phyloP scores from a whole-genome alignment of 2,329 filamentous ascomycete genomes.

The Rhytidhysteron rufulum region DNA sequence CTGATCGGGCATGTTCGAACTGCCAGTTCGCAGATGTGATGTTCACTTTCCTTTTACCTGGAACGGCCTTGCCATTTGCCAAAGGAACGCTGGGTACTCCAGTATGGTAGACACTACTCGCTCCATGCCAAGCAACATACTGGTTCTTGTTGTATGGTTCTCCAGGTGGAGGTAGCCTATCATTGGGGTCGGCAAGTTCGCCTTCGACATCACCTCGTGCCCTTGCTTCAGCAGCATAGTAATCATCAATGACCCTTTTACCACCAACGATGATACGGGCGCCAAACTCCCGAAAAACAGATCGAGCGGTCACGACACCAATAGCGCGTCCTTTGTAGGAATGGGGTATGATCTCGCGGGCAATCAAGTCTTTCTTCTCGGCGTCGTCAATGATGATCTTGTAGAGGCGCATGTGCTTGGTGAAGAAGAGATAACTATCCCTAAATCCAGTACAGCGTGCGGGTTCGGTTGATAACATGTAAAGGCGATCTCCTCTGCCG shows the following conservation, averaged over 20 bases:
- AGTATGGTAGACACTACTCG: conserved; percentile 91
- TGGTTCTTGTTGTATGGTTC: conserved; percentile 98
- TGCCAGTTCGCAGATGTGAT: conserved; percentile 97
- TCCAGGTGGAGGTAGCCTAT: conserved; percentile 68
- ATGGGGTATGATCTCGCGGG: conserved; percentile 91
- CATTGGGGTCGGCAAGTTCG: conserved; percentile 85
- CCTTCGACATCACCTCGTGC: conserved; percentile 80
- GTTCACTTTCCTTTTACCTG: conserved; percentile 77
- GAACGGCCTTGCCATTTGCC: conserved; percentile 67
- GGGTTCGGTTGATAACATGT: conserved; percentile 98
- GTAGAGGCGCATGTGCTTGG: conserved; percentile 91
- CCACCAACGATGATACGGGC: conserved; percentile 91
- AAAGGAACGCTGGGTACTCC: conserved; percentile 72
- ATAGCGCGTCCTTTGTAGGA: conserved; percentile 98
- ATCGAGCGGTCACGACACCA: conserved; percentile 91
- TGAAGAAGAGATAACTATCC: conserved; percentile 98
- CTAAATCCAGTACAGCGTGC: conserved; percentile 95
- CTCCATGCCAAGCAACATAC: conserved; percentile 97
- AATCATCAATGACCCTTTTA: conserved; percentile 82
- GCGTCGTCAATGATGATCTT: conserved; percentile 98
- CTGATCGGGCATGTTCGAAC: conserved; percentile 86
- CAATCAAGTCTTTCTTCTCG: conserved; percentile 96
- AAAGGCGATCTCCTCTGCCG: conserved; percentile 77
- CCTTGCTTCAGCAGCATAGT: conserved; percentile 71
- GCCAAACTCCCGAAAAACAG: conserved; percentile 95